Evolutionary conservation across 306 rosid species (phyloP).

Genomic region (Lithocarpus polystachyus): DNA sequence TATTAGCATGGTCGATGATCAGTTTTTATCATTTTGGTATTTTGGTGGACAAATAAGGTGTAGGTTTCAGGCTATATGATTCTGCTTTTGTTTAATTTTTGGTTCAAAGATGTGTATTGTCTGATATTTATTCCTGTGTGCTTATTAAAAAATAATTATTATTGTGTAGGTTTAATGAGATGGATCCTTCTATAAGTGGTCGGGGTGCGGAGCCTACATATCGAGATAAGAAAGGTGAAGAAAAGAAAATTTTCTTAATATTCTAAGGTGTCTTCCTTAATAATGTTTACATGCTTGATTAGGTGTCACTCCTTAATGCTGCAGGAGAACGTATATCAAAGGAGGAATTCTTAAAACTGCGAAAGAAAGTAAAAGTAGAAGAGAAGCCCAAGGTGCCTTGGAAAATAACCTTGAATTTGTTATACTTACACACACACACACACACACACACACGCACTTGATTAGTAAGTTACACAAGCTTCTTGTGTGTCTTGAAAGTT

Average conservation of each 20-base stretch:
- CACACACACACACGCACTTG: too few relatives aligned
- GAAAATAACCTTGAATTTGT: background rate
- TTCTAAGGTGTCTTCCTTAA: background rate
- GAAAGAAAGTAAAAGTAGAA: constrained; percentile 62
- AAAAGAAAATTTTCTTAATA: constrained; percentile 11
- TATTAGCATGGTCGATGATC: background rate
- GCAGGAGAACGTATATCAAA: constrained; percentile 63
- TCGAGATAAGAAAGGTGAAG: constrained; percentile 85
- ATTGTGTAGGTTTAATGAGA: constrained; percentile 61
- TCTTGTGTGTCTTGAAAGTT: too few relatives aligned
- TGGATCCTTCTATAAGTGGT: constrained; percentile 74
- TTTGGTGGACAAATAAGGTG: background rate
- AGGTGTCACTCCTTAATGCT: constrained; percentile 18
- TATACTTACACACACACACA: background rate
- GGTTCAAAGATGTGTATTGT: background rate
- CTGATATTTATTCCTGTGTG: background rate
- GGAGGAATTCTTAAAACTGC: constrained; percentile 72
- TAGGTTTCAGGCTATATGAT: background rate
- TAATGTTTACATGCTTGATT: constrained; percentile 2
- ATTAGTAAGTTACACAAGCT: too few relatives aligned
- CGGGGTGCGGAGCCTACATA: constrained; percentile 66
- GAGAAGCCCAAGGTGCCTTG: constrained; percentile 85
- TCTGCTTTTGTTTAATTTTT: background rate
- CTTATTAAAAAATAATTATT: too few relatives aligned
- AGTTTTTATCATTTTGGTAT: background rate